These are phyloP conservation scores for Starmerella potacharoeniae DNA, from an alignment of 805 yeast species.

Conservation along the genomic window DNA sequence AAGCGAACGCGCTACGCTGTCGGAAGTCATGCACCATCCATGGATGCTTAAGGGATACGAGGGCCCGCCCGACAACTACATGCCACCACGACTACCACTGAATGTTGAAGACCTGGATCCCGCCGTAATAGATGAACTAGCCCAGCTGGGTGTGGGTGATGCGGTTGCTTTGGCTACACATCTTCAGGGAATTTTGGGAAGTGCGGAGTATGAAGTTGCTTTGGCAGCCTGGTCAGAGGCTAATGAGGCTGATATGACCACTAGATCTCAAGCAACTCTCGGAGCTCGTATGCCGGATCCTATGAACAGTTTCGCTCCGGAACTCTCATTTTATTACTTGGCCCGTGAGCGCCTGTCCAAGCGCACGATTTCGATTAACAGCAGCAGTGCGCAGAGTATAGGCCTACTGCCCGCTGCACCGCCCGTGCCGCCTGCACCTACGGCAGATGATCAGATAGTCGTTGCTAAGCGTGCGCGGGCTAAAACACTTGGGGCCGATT, in stretches of 20 bases:
- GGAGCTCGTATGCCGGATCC: slow-evolving; percentile 37
- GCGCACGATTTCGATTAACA: slow-evolving; percentile 21
- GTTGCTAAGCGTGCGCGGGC: slow-evolving; percentile 13
- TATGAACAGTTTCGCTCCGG: slow-evolving; percentile 76
- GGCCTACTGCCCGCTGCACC: background rate
- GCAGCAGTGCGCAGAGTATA: background rate
- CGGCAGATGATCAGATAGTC: slow-evolving; percentile 3
- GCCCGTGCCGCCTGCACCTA: background rate
- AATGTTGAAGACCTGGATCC: slow-evolving; percentile 49
- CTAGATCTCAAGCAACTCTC: background rate
- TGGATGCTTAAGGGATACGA: slow-evolving; percentile 93
- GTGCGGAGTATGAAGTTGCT: slow-evolving; percentile 55
- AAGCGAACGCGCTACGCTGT: slow-evolving; percentile 59
- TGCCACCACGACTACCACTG: slow-evolving; percentile 73
- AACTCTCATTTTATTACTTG: slow-evolving; percentile 72
- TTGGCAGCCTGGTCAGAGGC: slow-evolving; percentile 46
- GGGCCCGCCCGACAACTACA: slow-evolving; percentile 51
- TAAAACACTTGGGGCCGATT: slow-evolving; percentile 15
- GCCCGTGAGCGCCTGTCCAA: slow-evolving; percentile 70
- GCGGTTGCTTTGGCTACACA: slow-evolving; percentile 42
- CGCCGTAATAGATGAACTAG: slow-evolving; percentile 60
- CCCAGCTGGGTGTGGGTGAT: slow-evolving; percentile 66
- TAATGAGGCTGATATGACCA: slow-evolving; percentile 8
- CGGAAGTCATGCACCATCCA: slow-evolving; percentile 75
- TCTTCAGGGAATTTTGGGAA: slow-evolving; percentile 45